Evolutionary conservation across 257 asterid genomes (phyloP).

Genomic region (Capsicum rhomboideum): DNA sequence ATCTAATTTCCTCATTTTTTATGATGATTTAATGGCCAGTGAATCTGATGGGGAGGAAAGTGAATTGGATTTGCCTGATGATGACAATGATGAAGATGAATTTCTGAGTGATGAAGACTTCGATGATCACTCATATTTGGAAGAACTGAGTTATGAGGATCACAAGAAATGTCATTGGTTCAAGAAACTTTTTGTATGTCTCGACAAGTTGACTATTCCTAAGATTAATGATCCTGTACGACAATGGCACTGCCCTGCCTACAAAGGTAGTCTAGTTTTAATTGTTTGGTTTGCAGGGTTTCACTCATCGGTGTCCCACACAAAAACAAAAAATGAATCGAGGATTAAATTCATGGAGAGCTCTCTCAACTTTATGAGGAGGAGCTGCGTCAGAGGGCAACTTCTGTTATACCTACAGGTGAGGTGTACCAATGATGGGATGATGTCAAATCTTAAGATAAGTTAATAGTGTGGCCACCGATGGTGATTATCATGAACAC

Average conservation of each 20-base stretch:
- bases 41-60: background rate
- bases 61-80: background rate
- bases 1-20: background rate
- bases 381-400: background rate
- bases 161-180: background rate
- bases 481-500: background rate
- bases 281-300: background rate
- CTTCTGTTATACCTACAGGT: background rate
- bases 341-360: background rate
- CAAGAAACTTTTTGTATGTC: background rate
- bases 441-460: background rate
- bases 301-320: background rate
- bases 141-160: background rate
- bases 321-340: background rate
- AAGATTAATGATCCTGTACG: background rate
- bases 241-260: background rate
- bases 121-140: background rate
- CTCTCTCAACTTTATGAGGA: background rate
- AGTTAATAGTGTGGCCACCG: background rate
- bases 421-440: background rate
- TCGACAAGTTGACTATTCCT: background rate
- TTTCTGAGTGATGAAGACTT: background rate
- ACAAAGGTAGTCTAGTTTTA: background rate
- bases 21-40: background rate
- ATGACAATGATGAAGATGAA: background rate